phyloP scores from a whole-genome alignment of 179 eudicot species.

The Corrigiola litoralis region DNA sequence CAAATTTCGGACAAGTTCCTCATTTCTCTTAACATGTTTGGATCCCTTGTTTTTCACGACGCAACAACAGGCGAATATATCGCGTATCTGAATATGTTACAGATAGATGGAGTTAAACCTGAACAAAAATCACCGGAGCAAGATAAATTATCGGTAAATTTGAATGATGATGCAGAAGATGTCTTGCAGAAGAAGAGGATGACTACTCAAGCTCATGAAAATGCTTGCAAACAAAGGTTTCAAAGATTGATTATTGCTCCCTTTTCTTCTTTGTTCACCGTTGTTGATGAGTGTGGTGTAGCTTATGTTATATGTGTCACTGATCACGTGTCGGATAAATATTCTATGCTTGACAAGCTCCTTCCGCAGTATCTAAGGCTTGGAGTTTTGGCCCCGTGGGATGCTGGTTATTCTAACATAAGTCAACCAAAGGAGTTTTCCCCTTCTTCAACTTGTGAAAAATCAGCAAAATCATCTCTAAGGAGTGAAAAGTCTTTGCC shows the following conservation, averaged over 20 bases:
- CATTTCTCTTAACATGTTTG: constrained; percentile 65
- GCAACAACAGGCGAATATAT: constrained; percentile 61
- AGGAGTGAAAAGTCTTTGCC: constrained; percentile 23
- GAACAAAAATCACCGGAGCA: constrained; percentile 19
- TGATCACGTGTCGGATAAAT: constrained; percentile 45
- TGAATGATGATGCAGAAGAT: constrained; percentile 17
- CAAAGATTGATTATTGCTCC: constrained; percentile 61
- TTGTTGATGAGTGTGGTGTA: constrained; percentile 69
- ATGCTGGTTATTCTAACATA: constrained; percentile 62
- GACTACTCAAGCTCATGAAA: constrained; percentile 19
- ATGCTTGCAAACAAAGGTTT: constrained; percentile 40
- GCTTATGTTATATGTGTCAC: constrained; percentile 42
- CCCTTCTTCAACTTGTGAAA: constrained; percentile 26
- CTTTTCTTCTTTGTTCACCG: constrained; percentile 53
- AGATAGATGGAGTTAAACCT: constrained; percentile 37
- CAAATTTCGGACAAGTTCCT: constrained; percentile 65
- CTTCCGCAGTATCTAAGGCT: constrained; percentile 44
- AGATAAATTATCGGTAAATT: constrained; percentile 21
- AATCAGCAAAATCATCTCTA: constrained; percentile 7
- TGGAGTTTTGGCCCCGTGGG: constrained; percentile 70
- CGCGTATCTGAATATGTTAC: constrained; percentile 41
- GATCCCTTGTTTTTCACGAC: constrained; percentile 48
- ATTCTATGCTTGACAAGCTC: constrained; percentile 33
- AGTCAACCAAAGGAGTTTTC: constrained; percentile 50
- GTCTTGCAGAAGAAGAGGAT: constrained; percentile 15